Conservation (phyloP, 2,329 filamentous ascomycete species). For the Cercospora sp. region DNA sequence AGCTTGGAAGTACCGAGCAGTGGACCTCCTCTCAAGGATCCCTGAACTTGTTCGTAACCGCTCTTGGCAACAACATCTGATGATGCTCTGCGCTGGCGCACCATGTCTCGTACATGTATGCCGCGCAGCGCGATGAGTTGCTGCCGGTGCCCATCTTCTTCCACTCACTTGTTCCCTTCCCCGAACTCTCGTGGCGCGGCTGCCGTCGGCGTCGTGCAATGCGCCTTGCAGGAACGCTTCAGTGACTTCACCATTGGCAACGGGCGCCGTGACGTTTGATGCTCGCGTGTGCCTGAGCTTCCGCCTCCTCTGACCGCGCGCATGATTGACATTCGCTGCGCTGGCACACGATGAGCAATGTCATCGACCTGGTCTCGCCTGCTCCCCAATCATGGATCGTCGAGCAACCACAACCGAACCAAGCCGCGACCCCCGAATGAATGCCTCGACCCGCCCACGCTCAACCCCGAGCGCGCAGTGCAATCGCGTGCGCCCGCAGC, state of each 20-base stretch:
- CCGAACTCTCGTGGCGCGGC: constrained; percentile 3
- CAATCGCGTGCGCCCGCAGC: constrained; percentile 22
- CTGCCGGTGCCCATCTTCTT: background rate
- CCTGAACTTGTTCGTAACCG: background rate
- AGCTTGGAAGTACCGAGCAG: background rate
- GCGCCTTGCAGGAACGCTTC: background rate
- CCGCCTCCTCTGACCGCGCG: constrained; percentile 1
- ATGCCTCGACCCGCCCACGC: constrained; percentile 27
- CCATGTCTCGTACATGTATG: background rate
- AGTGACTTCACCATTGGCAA: constrained; percentile 5
- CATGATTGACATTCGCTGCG: background rate
- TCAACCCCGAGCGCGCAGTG: constrained; percentile 27
- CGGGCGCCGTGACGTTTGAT: background rate
- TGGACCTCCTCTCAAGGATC: background rate
- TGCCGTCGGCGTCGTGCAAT: background rate
- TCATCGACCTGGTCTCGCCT: constrained; percentile 38
- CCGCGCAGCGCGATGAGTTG: background rate
- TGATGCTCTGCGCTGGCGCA: constrained; percentile 1
- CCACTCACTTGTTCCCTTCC: background rate
- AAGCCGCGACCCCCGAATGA: constrained; percentile 28
- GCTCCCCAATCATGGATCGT: constrained; percentile 24
- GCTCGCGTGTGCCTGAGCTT: background rate
- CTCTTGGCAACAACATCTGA: background rate
- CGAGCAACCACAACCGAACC: constrained; percentile 21
- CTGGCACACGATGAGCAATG: constrained; percentile 26